Evolutionary conservation across 2,329 filamentous ascomycete species (phyloP), one percentile per base, ranked within the genome.

Genomic region (Penicillium sp.): DNA sequence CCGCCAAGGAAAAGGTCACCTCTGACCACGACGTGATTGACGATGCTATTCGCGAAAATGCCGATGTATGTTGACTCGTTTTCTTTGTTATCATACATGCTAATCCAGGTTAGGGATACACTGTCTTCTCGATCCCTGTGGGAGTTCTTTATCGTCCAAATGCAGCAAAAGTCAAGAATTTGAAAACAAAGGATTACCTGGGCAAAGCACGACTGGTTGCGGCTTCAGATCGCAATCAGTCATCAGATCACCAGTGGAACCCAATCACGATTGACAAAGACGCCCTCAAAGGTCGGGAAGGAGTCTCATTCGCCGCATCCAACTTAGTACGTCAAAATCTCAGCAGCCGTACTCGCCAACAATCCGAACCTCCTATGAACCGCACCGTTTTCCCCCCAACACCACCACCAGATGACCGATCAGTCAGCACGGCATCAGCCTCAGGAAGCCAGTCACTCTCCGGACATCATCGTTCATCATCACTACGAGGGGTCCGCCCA

Each of bases 1-100:
- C 94, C 0, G 89, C 90, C 26, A 94, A 96, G 74, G 94, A 97
- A 75, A 97, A 97, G 78, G 90, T 94, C 44, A 92, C 96, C 1
- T 88, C 93, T 51, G 93, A 97, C 66, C 94, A 99, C 76, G 90
- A 96, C 70, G 94, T 99, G 60, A 99, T 99, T 62, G 92, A 99
- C 67, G 94, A 99, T 74, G 94, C 94, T 4, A 97, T 99, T 62
- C 81, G 84, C 50, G 94, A 97, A 71, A 86, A 92, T 67, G 94
- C 94, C 56, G 91, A 97, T 82, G 91, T 94, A 80, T 29, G 59
- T 49, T 0, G 16, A 27, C 10, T 27, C 27, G 9, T 8, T 1
- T 34, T 11, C 2, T 13, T 5, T 9, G 7, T 11, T 47, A 4
- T 48, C 23, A 44, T 36, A 30, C 44, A 18, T 46, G 16, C 53